These are phyloP conservation scores for Gelatoporia subvermispora DNA, from an alignment of 768 basidiomycete species.

Conservation along the genomic window DNA sequence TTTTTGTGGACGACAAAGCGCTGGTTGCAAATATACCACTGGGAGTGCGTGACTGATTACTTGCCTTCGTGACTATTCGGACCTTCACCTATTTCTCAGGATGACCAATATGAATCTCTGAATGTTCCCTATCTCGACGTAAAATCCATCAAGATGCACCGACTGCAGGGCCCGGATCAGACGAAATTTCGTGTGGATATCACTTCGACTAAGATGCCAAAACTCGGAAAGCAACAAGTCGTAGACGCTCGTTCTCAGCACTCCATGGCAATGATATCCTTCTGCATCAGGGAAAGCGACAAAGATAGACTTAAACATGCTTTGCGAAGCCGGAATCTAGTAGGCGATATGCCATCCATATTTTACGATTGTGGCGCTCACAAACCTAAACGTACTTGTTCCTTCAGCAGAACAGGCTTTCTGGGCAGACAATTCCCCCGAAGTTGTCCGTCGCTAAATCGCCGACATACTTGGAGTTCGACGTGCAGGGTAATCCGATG, in stretches of 20 bases:
- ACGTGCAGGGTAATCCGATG: constrained; percentile 14
- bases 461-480: constrained; percentile 17
- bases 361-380: too few relatives aligned
- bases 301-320: too few relatives aligned
- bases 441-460: constrained; percentile 17
- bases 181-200: background rate
- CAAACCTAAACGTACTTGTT: background rate
- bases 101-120: constrained; percentile 48
- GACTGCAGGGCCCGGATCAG: too few relatives aligned
- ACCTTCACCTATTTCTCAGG: constrained; percentile 31
- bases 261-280: too few relatives aligned
- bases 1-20: constrained; percentile 47
- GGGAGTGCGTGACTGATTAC: constrained; percentile 10
- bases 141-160: constrained; percentile 10
- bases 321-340: too few relatives aligned
- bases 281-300: too few relatives aligned
- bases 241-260: background rate
- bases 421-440: background rate
- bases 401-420: constrained; percentile 1
- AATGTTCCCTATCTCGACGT: constrained; percentile 38
- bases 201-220: constrained; percentile 2
- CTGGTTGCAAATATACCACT: constrained; percentile 49
- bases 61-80: background rate
- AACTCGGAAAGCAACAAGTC: constrained; percentile 11
- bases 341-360: too few relatives aligned